phyloP scores from a whole-genome alignment of 345 rosid species.

The Sonneratia alba region DNA sequence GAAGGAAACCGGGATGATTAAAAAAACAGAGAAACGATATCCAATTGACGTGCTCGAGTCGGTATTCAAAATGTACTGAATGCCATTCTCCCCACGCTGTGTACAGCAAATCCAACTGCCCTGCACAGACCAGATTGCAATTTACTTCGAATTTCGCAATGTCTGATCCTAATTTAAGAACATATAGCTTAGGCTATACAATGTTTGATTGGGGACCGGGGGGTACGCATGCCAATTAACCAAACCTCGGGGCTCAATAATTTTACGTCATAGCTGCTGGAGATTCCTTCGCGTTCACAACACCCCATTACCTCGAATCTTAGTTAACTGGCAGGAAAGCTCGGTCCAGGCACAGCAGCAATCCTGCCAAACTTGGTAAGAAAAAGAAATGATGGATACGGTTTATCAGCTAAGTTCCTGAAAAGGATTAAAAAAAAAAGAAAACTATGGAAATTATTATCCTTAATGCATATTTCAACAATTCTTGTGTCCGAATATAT shows the following conservation, averaged over 20 bases:
- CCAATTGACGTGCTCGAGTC: too few relatives aligned
- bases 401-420: too few relatives aligned
- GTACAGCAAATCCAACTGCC: neutral
- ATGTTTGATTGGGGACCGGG: too few relatives aligned
- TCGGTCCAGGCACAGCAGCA: neutral
- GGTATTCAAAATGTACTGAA: neutral
- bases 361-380: neutral
- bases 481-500: too few relatives aligned
- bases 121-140: neutral
- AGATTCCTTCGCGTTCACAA: neutral
- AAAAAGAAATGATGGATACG: neutral
- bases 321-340: neutral
- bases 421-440: too few relatives aligned
- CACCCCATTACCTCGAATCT: neutral
- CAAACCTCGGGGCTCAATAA: neutral
- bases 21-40: too few relatives aligned
- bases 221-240: neutral
- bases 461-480: too few relatives aligned
- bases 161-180: neutral
- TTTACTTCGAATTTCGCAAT: neutral
- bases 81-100: too few relatives aligned
- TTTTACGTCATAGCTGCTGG: neutral
- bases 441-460: too few relatives aligned
- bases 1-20: too few relatives aligned
- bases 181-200: neutral